Conservation (phyloP, 2,329 filamentous ascomycete species). For the Claviceps sp. region DNA sequence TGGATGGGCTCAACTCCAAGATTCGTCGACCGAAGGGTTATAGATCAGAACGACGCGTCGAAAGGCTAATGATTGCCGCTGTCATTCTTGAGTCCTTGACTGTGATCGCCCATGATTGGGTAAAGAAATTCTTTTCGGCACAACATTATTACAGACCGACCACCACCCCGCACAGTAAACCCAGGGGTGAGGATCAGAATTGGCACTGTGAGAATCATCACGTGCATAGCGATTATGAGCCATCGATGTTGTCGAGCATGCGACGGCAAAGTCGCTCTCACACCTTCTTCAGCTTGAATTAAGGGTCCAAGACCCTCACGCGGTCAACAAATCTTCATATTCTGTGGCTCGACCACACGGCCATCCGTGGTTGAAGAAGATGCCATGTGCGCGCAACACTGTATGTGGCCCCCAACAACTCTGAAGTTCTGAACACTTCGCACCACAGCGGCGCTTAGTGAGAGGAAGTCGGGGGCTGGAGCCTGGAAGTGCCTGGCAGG, state of each 20-base stretch:
- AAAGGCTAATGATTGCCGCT: neutral
- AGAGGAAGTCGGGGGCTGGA: slow-evolving; percentile 3
- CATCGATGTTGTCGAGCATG: slow-evolving; percentile 8
- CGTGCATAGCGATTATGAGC: slow-evolving; percentile 22
- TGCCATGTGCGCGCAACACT: slow-evolving; percentile 4
- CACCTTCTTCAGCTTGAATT: neutral
- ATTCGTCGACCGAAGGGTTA: neutral
- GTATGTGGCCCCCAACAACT: slow-evolving; percentile 5
- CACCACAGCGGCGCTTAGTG: slow-evolving; percentile 4
- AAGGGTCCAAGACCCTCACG: neutral
- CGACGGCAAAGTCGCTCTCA: neutral
- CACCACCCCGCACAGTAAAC: slow-evolving; percentile 15
- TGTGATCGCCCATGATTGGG: slow-evolving; percentile 17
- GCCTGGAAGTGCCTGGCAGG: too few relatives aligned
- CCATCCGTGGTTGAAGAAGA: neutral
- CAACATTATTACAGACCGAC: slow-evolving; percentile 14
- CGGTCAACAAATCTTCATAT: neutral
- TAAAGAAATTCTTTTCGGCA: slow-evolving; percentile 9
- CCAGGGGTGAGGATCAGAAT: neutral
- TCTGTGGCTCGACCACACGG: neutral
- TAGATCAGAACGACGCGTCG: neutral
- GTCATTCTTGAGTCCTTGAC: neutral
- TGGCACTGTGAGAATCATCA: slow-evolving; percentile 19
- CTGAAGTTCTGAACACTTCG: slow-evolving; percentile 1
- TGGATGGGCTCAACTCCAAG: neutral